A percentile compares a stretch with the other conserved stretches of the same genome.
phyloP scores from a whole-genome alignment of 1,284 basidiomycete genomes.

The Trametes pubescens region DNA sequence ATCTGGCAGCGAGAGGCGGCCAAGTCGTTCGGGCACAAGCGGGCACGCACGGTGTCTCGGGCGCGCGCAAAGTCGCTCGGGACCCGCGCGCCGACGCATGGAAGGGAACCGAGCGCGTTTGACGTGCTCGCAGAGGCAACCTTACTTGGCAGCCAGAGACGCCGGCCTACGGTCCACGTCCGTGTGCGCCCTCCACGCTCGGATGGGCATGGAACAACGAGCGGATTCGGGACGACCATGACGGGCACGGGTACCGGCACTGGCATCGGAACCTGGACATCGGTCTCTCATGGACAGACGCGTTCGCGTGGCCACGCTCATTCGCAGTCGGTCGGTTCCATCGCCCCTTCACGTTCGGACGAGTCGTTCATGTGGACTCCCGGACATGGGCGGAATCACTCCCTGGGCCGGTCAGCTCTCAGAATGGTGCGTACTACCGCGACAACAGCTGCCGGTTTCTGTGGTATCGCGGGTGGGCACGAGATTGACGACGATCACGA shows the following conservation, averaged over 20 bases:
- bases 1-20: constrained; percentile 71
- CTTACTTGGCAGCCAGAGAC: constrained; percentile 66
- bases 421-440: constrained; percentile 46
- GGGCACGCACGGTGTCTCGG: constrained; percentile 66
- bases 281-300: constrained; percentile 50
- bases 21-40: constrained; percentile 70
- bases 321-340: constrained; percentile 47
- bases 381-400: constrained; percentile 63
- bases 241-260: constrained; percentile 28
- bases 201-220: constrained; percentile 29
- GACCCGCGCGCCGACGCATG: constrained; percentile 36
- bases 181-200: constrained; percentile 34
- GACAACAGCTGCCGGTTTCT: constrained; percentile 50
- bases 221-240: constrained; percentile 27
- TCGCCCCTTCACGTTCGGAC: constrained; percentile 46
- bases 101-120: constrained; percentile 46
- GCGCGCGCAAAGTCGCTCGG: constrained; percentile 67
- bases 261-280: constrained; percentile 35
- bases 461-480: constrained; percentile 36
- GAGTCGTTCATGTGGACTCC: constrained; percentile 39
- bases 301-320: constrained; percentile 41
- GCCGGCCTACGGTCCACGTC: constrained; percentile 57
- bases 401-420: constrained; percentile 65
- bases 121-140: constrained; percentile 69
- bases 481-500: constrained; percentile 26